Evolutionary conservation across 176 grass and related monocot genomes (phyloP).

Genomic region (Carex scoparia): DNA sequence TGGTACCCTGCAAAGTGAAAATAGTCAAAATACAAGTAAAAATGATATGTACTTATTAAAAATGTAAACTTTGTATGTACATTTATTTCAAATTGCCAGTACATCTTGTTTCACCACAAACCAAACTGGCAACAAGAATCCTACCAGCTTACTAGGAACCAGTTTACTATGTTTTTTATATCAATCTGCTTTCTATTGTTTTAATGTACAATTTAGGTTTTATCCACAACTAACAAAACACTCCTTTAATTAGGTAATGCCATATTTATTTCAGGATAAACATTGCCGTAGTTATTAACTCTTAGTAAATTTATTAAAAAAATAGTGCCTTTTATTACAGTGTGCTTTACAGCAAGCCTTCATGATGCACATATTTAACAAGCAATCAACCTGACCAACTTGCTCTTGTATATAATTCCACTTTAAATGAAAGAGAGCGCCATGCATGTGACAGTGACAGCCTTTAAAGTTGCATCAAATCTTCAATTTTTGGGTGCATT

Average conservation of each 20-base stretch:
- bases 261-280: not conserved
- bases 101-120: not conserved
- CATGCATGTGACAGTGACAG: slow-evolving; percentile 27
- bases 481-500: slow-evolving; percentile 13
- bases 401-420: slow-evolving; percentile 20
- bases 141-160: not conserved
- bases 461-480: slow-evolving; percentile 10
- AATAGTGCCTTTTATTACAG: not conserved
- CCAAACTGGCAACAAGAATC: not conserved
- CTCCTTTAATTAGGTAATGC: not conserved
- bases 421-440: slow-evolving; percentile 14
- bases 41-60: not conserved
- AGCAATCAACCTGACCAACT: slow-evolving; percentile 19
- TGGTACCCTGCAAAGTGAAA: not conserved
- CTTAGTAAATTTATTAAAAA: not conserved
- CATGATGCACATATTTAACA: slow-evolving; percentile 6
- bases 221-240: not conserved
- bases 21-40: not conserved
- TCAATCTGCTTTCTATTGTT: not conserved
- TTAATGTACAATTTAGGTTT: not conserved
- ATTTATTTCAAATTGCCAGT: not conserved
- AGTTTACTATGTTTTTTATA: not conserved
- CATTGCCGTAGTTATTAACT: not conserved
- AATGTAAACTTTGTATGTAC: not conserved
- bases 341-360: slow-evolving; percentile 2